Evolutionary conservation across 1,139 yeast genomes (phyloP).

Genomic region (Arxiozyma heterogenica): DNA sequence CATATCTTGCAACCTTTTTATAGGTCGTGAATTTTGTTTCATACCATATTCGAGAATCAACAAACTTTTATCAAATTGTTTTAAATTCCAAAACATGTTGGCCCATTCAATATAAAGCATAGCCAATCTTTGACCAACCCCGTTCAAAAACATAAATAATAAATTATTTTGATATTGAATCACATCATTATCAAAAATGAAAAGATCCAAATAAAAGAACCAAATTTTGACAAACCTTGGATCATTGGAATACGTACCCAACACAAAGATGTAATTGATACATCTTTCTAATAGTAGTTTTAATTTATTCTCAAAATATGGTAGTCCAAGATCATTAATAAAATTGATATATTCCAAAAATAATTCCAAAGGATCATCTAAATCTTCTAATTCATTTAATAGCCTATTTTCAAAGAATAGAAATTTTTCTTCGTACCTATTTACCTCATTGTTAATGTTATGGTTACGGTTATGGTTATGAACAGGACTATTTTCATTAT

Average conservation of each 20-base stretch:
- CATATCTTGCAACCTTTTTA: constrained; percentile 3
- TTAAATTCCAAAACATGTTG: constrained; percentile 43
- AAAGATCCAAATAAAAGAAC: constrained; percentile 37
- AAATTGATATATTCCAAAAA: constrained; percentile 53
- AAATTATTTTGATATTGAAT: constrained; percentile 43
- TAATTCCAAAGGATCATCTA: constrained; percentile 16
- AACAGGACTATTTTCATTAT: not conserved
- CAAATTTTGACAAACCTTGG: constrained; percentile 73
- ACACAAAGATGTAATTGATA: constrained; percentile 59
- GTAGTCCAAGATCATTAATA: constrained; percentile 42
- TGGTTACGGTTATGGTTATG: not conserved
- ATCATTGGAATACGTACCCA: constrained; percentile 66
- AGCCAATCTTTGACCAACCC: constrained; percentile 61
- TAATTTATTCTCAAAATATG: not conserved
- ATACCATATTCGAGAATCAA: constrained; percentile 59
- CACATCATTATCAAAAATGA: constrained; percentile 6
- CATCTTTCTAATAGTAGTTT: constrained; percentile 35
- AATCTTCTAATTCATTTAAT: constrained; percentile 36
- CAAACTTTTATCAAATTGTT: constrained; percentile 48
- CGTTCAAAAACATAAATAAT: constrained; percentile 60
- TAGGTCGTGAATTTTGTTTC: constrained; percentile 20
- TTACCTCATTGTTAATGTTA: not conserved
- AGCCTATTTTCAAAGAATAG: constrained; percentile 29
- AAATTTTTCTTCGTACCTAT: not conserved
- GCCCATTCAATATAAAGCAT: constrained; percentile 80